These are phyloP conservation scores for Penicillium parvum DNA, from an alignment of 495 filamentous ascomycete genomes.

Conservation along the genomic window DNA sequence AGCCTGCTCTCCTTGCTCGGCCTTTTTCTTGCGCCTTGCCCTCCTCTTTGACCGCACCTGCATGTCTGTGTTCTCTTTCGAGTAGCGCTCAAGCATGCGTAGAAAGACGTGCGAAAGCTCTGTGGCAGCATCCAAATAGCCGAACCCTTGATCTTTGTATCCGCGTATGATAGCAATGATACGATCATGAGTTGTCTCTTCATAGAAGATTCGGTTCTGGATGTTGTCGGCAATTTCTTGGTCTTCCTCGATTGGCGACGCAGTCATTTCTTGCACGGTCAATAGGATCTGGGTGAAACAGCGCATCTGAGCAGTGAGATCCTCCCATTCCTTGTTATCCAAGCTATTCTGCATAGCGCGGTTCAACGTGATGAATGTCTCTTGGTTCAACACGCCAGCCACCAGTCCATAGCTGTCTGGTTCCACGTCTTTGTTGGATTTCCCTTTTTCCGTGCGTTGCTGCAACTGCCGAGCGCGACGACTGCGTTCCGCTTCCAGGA, in stretches of 20 bases:
- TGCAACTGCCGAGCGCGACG: constrained; percentile 57
- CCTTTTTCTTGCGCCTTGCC: constrained; percentile 61
- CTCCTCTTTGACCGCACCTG: constrained; percentile 78
- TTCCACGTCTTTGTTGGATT: constrained; percentile 47
- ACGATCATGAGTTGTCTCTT: constrained; percentile 87
- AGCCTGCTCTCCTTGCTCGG: constrained; percentile 27
- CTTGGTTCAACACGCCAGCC: constrained; percentile 84
- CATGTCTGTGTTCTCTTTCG: constrained; percentile 88
- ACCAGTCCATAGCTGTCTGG: constrained; percentile 79
- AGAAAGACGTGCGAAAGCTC: constrained; percentile 89
- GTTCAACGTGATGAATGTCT: constrained; percentile 85
- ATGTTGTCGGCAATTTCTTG: constrained; percentile 98
- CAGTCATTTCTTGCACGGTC: constrained; percentile 90
- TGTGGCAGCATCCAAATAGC: constrained; percentile 87
- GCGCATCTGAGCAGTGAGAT: constrained; percentile 82
- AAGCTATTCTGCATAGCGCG: constrained; percentile 71
- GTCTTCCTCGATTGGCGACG: constrained; percentile 81
- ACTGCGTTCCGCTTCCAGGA: constrained; percentile 80
- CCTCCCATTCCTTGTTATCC: constrained; percentile 80
- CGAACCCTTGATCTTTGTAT: constrained; percentile 91
- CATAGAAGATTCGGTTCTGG: constrained; percentile 94
- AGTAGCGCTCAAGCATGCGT: constrained; percentile 87
- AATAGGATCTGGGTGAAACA: constrained; percentile 77
- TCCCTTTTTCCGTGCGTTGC: constrained; percentile 30
- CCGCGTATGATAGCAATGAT: constrained; percentile 71